These are phyloP conservation scores for Myxozyma lipomycoides DNA, from an alignment of 805 yeast genomes.

Conservation along the genomic window DNA sequence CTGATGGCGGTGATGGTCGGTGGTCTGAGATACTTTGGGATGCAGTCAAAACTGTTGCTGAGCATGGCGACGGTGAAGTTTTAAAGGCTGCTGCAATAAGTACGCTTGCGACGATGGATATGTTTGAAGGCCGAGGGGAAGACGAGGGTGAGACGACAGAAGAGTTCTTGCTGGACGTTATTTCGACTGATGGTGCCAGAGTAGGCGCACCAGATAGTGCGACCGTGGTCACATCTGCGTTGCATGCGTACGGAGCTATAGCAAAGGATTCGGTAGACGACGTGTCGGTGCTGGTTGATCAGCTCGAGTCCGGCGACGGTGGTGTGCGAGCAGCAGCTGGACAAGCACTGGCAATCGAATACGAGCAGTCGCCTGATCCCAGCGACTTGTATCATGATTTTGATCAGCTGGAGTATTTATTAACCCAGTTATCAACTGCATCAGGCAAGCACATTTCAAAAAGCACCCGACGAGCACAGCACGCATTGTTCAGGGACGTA, in stretches of 20 bases:
- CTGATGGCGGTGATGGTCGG: slow-evolving; percentile 21
- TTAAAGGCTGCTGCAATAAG: slow-evolving; percentile 17
- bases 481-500: slow-evolving; percentile 30
- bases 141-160: not conserved
- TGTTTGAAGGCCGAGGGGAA: slow-evolving; percentile 11
- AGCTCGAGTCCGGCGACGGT: slow-evolving; percentile 26
- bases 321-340: slow-evolving; percentile 29
- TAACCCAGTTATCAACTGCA: slow-evolving; percentile 27
- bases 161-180: not conserved
- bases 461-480: slow-evolving; percentile 27
- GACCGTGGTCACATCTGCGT: not conserved
- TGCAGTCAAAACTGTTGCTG: slow-evolving; percentile 5
- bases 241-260: not conserved
- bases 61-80: slow-evolving; percentile 4
- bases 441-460: slow-evolving; percentile 29
- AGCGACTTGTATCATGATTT: slow-evolving; percentile 22
- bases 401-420: slow-evolving; percentile 16
- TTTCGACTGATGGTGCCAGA: not conserved
- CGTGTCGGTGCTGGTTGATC: slow-evolving; percentile 27
- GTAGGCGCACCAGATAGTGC: not conserved
- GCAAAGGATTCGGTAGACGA: not conserved
- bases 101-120: slow-evolving; percentile 16
- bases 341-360: slow-evolving; percentile 27
- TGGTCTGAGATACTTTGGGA: slow-evolving; percentile 2
- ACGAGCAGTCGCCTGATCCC: slow-evolving; percentile 24